A percentile compares a stretch with the other conserved stretches of the same genome.
These are phyloP conservation scores for Acidiella bohemica DNA, from an alignment of 495 filamentous ascomycete genomes.

Conservation along the genomic window DNA sequence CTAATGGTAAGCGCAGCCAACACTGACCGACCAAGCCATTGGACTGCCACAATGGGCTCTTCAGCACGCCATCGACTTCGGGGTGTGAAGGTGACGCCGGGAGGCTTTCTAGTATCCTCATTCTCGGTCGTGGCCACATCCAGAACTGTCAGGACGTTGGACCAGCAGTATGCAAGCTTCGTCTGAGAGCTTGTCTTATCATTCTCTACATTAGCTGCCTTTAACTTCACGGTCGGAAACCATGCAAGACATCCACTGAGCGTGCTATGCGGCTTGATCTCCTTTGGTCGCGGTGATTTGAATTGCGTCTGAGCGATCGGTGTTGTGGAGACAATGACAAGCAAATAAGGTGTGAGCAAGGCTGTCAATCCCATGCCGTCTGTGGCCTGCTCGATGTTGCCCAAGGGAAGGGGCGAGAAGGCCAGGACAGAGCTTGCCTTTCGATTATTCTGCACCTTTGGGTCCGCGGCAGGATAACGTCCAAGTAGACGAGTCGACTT, in stretches of 20 bases:
- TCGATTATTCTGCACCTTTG: conserved; percentile 43
- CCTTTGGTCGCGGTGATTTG: conserved; percentile 80
- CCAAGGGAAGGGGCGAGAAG: conserved; percentile 78
- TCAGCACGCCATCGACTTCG: conserved; percentile 86
- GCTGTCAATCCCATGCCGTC: conserved; percentile 86
- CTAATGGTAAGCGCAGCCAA: conserved; percentile 84
- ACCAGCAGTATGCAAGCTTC: conserved; percentile 98
- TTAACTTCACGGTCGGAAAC: conserved; percentile 92
- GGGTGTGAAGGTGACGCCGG: conserved; percentile 62
- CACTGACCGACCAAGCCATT: conserved; percentile 93
- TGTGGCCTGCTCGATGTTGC: conserved; percentile 77
- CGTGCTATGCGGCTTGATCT: conserved; percentile 73
- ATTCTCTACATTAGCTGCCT: conserved; percentile 46
- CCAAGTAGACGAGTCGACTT: conserved; percentile 84
- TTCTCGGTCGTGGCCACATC: conserved; percentile 63
- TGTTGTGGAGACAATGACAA: conserved; percentile 94
- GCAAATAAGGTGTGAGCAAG: conserved; percentile 86
- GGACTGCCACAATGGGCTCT: conserved; percentile 89
- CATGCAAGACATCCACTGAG: conserved; percentile 90
- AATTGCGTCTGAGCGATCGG: conserved; percentile 91
- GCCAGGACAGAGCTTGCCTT: conserved; percentile 94
- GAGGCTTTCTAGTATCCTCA: conserved; percentile 53
- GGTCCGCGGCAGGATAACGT: conserved; percentile 59
- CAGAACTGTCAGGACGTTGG: conserved; percentile 81
- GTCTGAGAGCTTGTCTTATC: conserved; percentile 47